Percentiles rank a stretch among this genome's conserved stretches.
phyloP scores from a whole-genome alignment of 306 rosid species.

The Corylus avellana region DNA sequence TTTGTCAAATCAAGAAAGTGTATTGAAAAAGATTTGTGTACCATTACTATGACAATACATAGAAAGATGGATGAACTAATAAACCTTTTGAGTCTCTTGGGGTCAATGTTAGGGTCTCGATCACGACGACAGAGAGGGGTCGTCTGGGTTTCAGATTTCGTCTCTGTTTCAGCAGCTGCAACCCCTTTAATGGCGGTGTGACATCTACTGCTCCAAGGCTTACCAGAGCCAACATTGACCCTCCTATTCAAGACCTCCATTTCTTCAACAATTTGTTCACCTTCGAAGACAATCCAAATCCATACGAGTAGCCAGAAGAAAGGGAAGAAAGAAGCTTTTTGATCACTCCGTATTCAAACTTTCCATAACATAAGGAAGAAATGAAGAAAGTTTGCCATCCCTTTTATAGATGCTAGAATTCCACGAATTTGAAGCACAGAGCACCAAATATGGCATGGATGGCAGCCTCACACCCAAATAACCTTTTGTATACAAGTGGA shows the following conservation, averaged over 20 bases:
- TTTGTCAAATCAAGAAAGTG: neutral
- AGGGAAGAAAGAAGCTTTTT: too few relatives aligned
- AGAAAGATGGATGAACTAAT: neutral
- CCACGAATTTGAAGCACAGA: neutral
- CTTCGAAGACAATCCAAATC: too few relatives aligned
- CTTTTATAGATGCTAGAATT: too few relatives aligned
- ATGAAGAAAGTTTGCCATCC: too few relatives aligned
- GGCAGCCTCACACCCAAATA: neutral
- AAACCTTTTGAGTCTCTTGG: conserved; percentile 14
- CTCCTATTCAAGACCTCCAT: neutral
- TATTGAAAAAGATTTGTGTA: neutral
- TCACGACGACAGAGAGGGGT: neutral
- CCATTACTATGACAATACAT: neutral
- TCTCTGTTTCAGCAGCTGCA: neutral
- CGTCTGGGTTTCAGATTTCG: neutral
- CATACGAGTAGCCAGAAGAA: neutral
- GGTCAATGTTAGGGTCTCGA: neutral
- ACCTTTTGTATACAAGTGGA: neutral
- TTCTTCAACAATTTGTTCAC: neutral
- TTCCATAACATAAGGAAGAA: too few relatives aligned
- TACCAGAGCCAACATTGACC: neutral
- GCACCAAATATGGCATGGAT: neutral
- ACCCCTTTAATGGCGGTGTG: neutral
- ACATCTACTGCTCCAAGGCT: neutral
- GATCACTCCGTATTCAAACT: too few relatives aligned